These are phyloP conservation scores for Hypoxylon sp. DNA, from an alignment of 2,329 filamentous ascomycete genomes.

Conservation along the genomic window DNA sequence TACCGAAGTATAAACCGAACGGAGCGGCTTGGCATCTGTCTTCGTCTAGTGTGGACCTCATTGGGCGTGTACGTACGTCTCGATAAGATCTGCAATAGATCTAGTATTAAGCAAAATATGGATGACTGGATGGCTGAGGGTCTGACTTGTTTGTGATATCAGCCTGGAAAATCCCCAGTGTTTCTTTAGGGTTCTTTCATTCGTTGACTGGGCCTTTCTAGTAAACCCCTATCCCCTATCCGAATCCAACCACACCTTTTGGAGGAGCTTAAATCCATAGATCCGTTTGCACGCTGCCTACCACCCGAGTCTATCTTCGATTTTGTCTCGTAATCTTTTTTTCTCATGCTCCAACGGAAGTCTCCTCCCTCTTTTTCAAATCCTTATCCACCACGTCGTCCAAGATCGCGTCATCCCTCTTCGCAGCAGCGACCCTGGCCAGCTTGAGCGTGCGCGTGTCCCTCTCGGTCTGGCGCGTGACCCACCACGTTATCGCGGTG, in stretches of 20 bases:
- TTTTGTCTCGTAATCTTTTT: not conserved
- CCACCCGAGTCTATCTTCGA: no score
- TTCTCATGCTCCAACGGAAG: conserved; percentile 11
- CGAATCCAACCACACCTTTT: not conserved
- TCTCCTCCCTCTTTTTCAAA: conserved; percentile 37
- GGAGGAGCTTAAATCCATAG: no score
- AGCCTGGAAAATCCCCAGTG: not conserved
- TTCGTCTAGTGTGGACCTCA: conserved; percentile 5
- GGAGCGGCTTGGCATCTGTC: not conserved
- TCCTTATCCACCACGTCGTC: conserved; percentile 54
- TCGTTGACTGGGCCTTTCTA: not conserved
- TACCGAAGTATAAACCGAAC: conserved; percentile 9
- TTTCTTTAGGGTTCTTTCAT: conserved; percentile 1
- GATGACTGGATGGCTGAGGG: not conserved
- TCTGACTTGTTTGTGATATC: no score
- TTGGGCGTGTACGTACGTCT: not conserved
- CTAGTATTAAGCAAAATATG: not conserved
- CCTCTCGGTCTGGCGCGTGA: conserved; percentile 53
- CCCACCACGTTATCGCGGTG: conserved; percentile 55
- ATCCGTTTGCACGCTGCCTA: no score
- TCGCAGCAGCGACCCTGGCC: conserved; percentile 52
- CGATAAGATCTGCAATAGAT: conserved; percentile 1
- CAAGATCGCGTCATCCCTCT: conserved; percentile 52
- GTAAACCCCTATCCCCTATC: not conserved
- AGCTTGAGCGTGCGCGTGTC: conserved; percentile 56